Percentiles rank a stretch among this genome's conserved stretches.
phyloP scores from a whole-genome alignment of 2,329 filamentous ascomycete species.

The Pseudogymnoascus sp. region DNA sequence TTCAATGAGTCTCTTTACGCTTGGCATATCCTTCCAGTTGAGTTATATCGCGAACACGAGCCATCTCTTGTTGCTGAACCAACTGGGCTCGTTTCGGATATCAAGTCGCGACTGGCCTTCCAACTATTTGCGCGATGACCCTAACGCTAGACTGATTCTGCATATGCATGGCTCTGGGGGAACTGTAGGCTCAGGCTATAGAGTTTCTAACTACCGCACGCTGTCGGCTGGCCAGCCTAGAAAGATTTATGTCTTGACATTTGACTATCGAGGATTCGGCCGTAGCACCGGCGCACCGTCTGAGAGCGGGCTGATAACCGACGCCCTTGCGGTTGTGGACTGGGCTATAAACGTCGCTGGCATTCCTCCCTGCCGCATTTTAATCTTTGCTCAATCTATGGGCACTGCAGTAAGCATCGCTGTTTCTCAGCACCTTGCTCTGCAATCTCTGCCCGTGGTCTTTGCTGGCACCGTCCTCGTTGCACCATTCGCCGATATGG shows the following conservation, averaged over 20 bases:
- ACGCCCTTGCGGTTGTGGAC: conserved; percentile 44
- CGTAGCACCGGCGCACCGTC: conserved; percentile 45
- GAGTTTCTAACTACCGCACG: conserved; percentile 46
- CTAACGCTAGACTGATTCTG: conserved; percentile 35
- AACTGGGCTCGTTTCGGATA: conserved; percentile 29
- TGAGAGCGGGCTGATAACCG: conserved; percentile 45
- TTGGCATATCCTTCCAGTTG: conserved; percentile 40
- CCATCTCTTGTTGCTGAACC: conserved; percentile 34
- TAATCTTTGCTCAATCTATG: conserved; percentile 52
- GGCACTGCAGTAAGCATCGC: conserved; percentile 24
- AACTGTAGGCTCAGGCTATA: conserved; percentile 43
- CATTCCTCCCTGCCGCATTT: conserved; percentile 47
- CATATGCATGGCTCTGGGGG: conserved; percentile 42
- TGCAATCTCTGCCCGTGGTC: conserved; percentile 30
- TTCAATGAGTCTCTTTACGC: too few species aligned
- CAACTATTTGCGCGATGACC: conserved; percentile 34
- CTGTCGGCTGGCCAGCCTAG: conserved; percentile 41
- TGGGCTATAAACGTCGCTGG: conserved; percentile 46
- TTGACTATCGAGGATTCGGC: conserved; percentile 58
- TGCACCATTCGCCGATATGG: conserved; percentile 49
- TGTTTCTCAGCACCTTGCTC: conserved; percentile 28
- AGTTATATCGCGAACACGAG: conserved; percentile 38
- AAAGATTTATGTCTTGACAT: conserved; percentile 49
- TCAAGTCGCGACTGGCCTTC: conserved; percentile 31
- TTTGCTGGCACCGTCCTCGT: conserved; percentile 50